Conservation (phyloP, 208 protist genomes). For the Acanthamoeba triangularis region DNA sequence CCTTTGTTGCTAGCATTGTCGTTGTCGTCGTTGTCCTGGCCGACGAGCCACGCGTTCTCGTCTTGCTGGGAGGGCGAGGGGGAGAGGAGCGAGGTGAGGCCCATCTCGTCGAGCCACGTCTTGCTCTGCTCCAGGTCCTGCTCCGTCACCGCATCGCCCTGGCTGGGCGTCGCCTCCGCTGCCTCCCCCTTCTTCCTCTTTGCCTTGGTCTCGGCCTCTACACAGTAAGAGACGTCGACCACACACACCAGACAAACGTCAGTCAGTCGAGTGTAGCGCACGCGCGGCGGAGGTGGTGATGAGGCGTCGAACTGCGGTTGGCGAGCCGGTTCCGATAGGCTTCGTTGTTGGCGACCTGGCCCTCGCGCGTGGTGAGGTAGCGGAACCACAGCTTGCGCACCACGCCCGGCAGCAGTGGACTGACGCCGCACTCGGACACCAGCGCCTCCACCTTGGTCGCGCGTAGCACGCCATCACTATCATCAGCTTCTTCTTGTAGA, state of each 20-base stretch:
- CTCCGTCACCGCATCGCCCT: not conserved
- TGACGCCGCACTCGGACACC: not conserved
- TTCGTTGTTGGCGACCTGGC: not conserved
- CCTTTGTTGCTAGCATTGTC: not conserved
- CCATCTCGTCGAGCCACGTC: not conserved
- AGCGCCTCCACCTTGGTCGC: not conserved
- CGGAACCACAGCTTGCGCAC: slow-evolving; percentile 41
- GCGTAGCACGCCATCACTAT: not conserved
- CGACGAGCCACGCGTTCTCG: too few species aligned
- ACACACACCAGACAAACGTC: too few species aligned
- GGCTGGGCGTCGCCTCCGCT: not conserved
- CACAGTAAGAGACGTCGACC: too few species aligned
- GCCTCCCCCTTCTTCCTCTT: not conserved
- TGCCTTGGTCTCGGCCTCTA: not conserved
- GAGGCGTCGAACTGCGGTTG: not conserved
- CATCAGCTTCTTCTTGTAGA: not conserved
- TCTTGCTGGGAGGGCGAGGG: not conserved
- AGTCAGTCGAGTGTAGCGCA: not conserved
- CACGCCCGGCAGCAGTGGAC: not conserved
- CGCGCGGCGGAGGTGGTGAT: not conserved
- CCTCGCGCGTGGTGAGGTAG: not conserved
- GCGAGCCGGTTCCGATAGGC: not conserved
- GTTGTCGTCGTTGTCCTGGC: not conserved
- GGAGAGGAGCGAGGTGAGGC: not conserved
- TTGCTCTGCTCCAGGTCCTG: not conserved